Evolutionary conservation across 495 filamentous ascomycete genomes (phyloP), one percentile per base, ranked within the genome.

Genomic region (Hapsidospora chrysogenum): DNA sequence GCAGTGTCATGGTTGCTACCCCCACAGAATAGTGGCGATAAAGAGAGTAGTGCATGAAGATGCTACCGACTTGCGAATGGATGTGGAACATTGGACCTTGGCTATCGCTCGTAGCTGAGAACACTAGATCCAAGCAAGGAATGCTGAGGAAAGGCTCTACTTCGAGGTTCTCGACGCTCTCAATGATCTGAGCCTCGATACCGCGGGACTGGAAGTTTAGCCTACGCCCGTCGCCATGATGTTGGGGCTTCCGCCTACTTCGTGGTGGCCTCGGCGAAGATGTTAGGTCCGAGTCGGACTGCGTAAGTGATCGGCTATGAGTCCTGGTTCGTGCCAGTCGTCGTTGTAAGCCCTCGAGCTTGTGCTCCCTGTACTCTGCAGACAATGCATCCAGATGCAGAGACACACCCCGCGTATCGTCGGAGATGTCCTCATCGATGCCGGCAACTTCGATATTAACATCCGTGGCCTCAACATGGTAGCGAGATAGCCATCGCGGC

Each of bases 11-110:
- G 15, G 66, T 53, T 18, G 92, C 92, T 31, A 96, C 70, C 9
- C 78, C 80, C 18, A 87, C 63, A n/a, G 85, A 76, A 47, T 94
- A 96, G 48, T 92, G 87, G 4, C 87, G 76, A 51, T 92, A 95
- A 1, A 99, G 66, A 3, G 92, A 96, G 48, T 95, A 96, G 21
- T 92, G 78, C 3, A 92, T 42, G 39, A 78, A 74, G 2, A 99
- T 48, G 6, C 77, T 80, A 48, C 76, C 80, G 19, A 86, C 62
- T 28, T 80, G 64, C 1, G 85, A 80, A 46, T 85, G 82, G 33
- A 96, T 61, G 46, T 95, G 83, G 47, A 95, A 75, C 9, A 94
- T 61, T 0, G 83, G 80, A 3, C 86, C 89, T 44, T 92, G 74
- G 20, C 70, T 66, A 49, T 95, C 89, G 41, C 78, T 87, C 15